Base-by-base conservation (phyloP, 176 grass and related monocot genomes). In the Calamus simplicifolius region DNA sequence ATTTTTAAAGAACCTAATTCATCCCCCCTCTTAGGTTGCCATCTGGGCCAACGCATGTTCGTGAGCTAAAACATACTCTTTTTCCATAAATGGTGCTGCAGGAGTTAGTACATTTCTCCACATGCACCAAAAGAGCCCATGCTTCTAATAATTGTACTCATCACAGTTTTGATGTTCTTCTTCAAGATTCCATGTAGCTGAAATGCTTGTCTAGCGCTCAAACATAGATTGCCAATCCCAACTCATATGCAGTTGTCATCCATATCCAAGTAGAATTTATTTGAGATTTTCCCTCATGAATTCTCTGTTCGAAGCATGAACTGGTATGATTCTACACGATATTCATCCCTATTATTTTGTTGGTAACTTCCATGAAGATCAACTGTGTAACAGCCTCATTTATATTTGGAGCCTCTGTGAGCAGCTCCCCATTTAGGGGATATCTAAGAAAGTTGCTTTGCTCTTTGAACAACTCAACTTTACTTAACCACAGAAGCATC, bases 281-380 rank as follows among this genome's bases (percentile, higher is more conserved):
- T 98, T 0, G 88, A 67, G 58, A 98, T 88, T 71, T 92, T 98
- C 14, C 93, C 93, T 63, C 61, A 98, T n/a, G 84, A 84, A 59
- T 98, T 98, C 73, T 98, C 92, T 18, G 93, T 98, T 7, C 84
- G 81, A 60, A 98, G 87, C 93, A 98, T 98, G 56, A 98, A 89
- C 0, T 82, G 85, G 79, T 98, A 98, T 26, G 86, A 79, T 80
- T 89, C 92, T 25, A 85, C 73, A 30, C 84, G 81, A 0, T 81
- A 81, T 5, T 82, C 84, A 60, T 89, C 93, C 13, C 84, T 84
- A 50, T 98, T 67, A 17, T 70, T 92, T 57, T 98, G 93, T 58
- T 92, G 88, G 49, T 98, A 98, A 68, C 93, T 98, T 5, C 93
- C 93, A 26, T 98, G 93, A 60, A 98, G 17, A 98, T 98, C 16